These are phyloP conservation scores for Oryza meridionalis DNA, from an alignment of 176 grass and related monocot genomes.

Conservation along the genomic window DNA sequence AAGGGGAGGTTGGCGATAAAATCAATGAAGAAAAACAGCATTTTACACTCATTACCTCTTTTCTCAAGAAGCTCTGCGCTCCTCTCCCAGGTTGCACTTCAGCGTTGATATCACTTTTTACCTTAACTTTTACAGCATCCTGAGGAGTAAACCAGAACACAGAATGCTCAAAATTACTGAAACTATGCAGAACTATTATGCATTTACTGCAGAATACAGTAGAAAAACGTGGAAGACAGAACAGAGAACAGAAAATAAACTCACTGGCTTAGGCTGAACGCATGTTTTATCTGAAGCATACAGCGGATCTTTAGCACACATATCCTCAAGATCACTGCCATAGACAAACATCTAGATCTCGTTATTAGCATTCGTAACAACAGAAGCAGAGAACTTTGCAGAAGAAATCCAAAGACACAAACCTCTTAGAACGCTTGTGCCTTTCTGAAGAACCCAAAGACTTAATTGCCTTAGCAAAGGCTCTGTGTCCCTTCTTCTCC, in stretches of 20 bases:
- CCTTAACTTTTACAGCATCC: conserved; percentile 50
- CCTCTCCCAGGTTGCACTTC: conserved; percentile 46
- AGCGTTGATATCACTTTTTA: conserved; percentile 44
- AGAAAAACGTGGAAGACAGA: not conserved
- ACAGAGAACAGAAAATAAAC: not conserved
- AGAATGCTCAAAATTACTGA: conserved; percentile 31
- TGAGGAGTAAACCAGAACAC: conserved; percentile 48
- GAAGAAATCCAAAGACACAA: conserved; percentile 23
- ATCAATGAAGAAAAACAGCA: not conserved
- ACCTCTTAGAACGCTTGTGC: conserved; percentile 72
- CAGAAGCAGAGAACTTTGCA: conserved; percentile 18
- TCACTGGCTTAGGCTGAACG: conserved; percentile 53
- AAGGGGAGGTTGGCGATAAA: not conserved
- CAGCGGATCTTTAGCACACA: conserved; percentile 40
- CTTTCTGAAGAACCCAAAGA: conserved; percentile 44
- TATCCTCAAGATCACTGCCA: conserved; percentile 69
- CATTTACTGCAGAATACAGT: not conserved
- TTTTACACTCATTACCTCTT: conserved; percentile 64
- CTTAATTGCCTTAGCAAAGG: conserved; percentile 52
- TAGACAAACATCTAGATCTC: conserved; percentile 32
- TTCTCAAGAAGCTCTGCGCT: conserved; percentile 64
- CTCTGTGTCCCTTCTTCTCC: conserved; percentile 56
- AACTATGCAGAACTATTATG: not conserved
- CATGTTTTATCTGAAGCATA: conserved; percentile 49
- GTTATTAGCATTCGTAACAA: conserved; percentile 6